Evolutionary conservation across 495 filamentous ascomycete genomes (phyloP).

Genomic region (Lasiosphaeria hispida): DNA sequence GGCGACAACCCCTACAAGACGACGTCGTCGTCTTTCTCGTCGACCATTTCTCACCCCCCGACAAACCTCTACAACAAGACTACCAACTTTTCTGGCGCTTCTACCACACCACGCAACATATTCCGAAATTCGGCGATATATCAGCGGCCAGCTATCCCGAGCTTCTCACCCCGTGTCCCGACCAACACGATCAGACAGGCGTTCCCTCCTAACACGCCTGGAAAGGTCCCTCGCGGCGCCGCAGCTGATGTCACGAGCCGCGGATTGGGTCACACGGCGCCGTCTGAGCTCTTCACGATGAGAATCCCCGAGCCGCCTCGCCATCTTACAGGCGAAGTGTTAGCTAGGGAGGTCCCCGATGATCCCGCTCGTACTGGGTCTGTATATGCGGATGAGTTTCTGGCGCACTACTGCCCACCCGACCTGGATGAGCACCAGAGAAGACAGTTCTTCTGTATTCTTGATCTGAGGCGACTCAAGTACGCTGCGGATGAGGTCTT

Average conservation of each 20-base stretch:
- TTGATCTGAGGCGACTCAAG: conserved; percentile 51
- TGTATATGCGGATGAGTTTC: conserved; percentile 50
- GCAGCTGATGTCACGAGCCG: conserved; percentile 30
- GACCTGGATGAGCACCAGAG: conserved; percentile 48
- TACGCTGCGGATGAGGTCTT: conserved; percentile 53
- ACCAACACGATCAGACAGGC: conserved; percentile 29
- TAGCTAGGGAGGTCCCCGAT: conserved; percentile 45
- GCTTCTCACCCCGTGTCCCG: conserved; percentile 39
- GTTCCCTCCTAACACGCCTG: conserved; percentile 37
- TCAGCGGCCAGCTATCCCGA: conserved; percentile 28
- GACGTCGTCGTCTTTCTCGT: conserved; percentile 10
- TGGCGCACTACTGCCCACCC: conserved; percentile 46
- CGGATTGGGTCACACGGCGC: conserved; percentile 35
- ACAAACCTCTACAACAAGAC: conserved; percentile 13
- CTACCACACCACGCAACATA: conserved; percentile 33
- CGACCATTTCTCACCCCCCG: conserved; percentile 23
- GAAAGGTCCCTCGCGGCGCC: conserved; percentile 25
- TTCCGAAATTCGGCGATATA: conserved; percentile 41
- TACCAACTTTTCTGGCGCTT: conserved; percentile 27
- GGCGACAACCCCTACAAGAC: conserved; percentile 37
- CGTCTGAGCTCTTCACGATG: conserved; percentile 47
- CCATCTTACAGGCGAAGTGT: conserved; percentile 44
- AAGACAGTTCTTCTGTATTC: conserved; percentile 53
- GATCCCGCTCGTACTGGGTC: conserved; percentile 39
- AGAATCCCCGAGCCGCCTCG: conserved; percentile 45